Evolutionary conservation across 345 rosid genomes (phyloP), one percentile per base, ranked within the genome.

Genomic region (Durio zibethinus): DNA sequence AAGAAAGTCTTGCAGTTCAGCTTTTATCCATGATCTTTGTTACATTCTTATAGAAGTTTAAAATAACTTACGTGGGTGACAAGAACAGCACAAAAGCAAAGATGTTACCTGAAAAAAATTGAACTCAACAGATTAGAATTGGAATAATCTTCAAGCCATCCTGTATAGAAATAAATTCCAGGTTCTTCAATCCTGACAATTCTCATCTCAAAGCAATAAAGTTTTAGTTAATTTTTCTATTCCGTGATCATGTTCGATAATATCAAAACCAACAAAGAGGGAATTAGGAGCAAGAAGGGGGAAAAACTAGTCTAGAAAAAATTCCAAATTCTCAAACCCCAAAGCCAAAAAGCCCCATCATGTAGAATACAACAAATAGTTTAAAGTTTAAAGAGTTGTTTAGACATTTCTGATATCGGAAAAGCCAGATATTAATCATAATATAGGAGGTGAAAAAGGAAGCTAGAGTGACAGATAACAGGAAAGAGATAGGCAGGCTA

Each of bases 11-110:
- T 21, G 20, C 15, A 15, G 57, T 14, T 12, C 40, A 77, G 20
- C 52, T 86, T 68, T 31, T 43, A 68, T 27, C 5, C 11, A 48
- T 8, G 11, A 25, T 31, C 57, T 53, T 45, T 45, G 1, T 10
- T 23, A 20, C 11, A 6, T 40, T 18, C 15, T 33, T 0, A 38
- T 14, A 43, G 16, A 69, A 7, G 53, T 23, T 25, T 4, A 54
- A 59, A 66, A 77, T 33, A 43, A 76, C 92, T 87, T 84, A 86
- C 92, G 84, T 80, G 25, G 89, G 88, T 38, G 90, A 87, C 63
- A 87, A 75, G 83, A 87, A 89, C 74, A 89, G 35, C 31, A 72
- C 89, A 72, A 89, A 80, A 57, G 90, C 89, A 48, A 87, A 83
- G 27, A 86, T 60, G 77, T 87, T 87, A 61, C 90, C 92, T 87